Percentiles rank a stretch among this genome's conserved stretches.
These are phyloP conservation scores for Fraxinus paxiana DNA, from an alignment of 305 asterid genomes.

Conservation along the genomic window DNA sequence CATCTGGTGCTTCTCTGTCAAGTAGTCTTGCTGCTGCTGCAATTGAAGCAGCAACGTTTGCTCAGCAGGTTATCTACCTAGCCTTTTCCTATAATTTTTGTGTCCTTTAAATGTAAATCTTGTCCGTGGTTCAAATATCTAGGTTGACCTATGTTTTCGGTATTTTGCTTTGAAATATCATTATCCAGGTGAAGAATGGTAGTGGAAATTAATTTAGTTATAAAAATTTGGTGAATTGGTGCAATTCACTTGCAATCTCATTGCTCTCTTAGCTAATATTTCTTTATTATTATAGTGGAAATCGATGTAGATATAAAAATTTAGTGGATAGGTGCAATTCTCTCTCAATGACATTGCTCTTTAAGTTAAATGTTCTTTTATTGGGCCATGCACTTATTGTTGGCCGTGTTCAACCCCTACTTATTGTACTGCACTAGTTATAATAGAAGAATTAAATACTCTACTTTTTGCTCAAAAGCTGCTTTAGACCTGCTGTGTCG, in stretches of 20 bases:
- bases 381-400: neutral
- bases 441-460: neutral
- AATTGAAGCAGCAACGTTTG: conserved; percentile 97
- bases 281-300: neutral
- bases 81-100: conserved; percentile 14
- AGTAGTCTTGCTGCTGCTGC: conserved; percentile 99
- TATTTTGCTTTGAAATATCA: neutral
- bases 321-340: neutral
- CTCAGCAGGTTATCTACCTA: conserved; percentile 73
- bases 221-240: neutral
- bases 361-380: neutral
- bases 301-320: neutral
- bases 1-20: conserved; percentile 73
- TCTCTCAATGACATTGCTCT: neutral
- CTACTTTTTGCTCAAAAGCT: neutral
- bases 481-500: neutral
- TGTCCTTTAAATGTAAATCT: neutral
- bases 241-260: neutral
- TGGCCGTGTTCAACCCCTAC: neutral
- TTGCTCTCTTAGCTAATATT: neutral
- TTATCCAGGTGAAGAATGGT: neutral
- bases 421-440: neutral
- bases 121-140: neutral
- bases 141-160: neutral
- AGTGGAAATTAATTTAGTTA: neutral